Base-by-base conservation (phyloP, 257 asterid genomes). In the Striga asiatica region DNA sequence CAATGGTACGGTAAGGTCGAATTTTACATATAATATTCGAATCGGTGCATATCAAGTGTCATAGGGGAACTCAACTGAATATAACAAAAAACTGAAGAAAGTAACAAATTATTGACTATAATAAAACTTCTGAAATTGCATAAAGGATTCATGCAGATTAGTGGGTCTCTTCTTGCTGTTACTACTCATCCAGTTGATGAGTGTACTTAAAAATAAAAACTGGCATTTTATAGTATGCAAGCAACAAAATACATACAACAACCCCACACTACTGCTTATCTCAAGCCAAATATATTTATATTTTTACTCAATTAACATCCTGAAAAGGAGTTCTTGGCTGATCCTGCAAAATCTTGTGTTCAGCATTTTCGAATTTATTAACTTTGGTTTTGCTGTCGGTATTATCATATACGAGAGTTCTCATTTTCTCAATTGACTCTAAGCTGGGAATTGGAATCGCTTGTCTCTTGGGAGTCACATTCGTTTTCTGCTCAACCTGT, bases 371-470 rank as follows among this genome's bases (percentile, higher is more conserved):
- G 54, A 7, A 10, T 31, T 60, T 83, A n/a, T n/a, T n/a, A 43
- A 66, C 41, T 63, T 54, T 62, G 16, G 51, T 65, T 35, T 69
- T 75, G 28, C 54, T 17, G 23, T 68, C 71, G 23, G 50, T 71
- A 22, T 54, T 70, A 50, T 43, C 50, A 43, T 18, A 11, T 12
- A 68, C 9, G 2, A 27, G 46, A 60, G 82, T 66, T 74, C 77
- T 77, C 91, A 81, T 77, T 62, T 81, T 83, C 74, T 86, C 94
- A 53, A 86, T 81, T 11, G 76, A 73, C 60, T 75, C 73, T 51
- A 74, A 4, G 59, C 83, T 81, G 9, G 86, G 94, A 56, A 86
- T 74, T 6, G 57, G 55, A 25, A 78, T 61, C 11, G 6, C 59
- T 64, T 81, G 73, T 60, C 74, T 81, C 76, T 71, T 74, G 3